phyloP scores from a whole-genome alignment of 2,329 filamentous ascomycete genomes.

The Xylariales sp. region DNA sequence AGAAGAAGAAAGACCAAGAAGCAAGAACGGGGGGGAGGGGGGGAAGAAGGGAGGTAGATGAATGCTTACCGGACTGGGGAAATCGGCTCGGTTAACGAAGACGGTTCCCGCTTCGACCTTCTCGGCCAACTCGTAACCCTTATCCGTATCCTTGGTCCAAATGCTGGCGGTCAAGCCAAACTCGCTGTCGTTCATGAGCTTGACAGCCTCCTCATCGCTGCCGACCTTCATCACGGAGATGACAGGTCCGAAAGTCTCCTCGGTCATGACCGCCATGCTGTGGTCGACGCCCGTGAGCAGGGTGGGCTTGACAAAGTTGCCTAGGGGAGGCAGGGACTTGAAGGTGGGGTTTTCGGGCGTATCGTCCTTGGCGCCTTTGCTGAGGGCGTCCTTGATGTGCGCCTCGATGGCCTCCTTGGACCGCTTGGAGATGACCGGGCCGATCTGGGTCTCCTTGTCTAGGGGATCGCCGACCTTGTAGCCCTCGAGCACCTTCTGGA shows the following conservation, averaged over 20 bases:
- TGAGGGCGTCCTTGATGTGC: constrained; percentile 78
- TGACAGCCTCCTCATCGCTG: constrained; percentile 74
- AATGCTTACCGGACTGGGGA: constrained; percentile 75
- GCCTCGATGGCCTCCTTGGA: constrained; percentile 71
- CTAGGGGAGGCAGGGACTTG: constrained; percentile 64
- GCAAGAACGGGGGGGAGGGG: too few species aligned
- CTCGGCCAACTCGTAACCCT: constrained; percentile 72
- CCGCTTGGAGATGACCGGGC: constrained; percentile 80
- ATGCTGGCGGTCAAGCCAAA: constrained; percentile 95
- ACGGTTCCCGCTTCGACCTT: constrained; percentile 89
- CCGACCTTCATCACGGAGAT: constrained; percentile 87
- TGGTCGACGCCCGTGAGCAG: constrained; percentile 77
- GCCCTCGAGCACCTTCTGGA: constrained; percentile 73
- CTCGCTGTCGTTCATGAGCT: constrained; percentile 89
- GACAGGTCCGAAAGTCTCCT: constrained; percentile 92
- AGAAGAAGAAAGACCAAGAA: too few species aligned
- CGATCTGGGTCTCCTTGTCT: constrained; percentile 73
- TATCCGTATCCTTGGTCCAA: constrained; percentile 84
- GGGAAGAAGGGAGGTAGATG: too few species aligned
- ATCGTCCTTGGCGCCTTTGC: constrained; percentile 76
- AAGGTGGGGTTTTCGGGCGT: constrained; percentile 83
- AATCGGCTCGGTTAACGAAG: constrained; percentile 94
- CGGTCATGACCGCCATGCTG: constrained; percentile 81
- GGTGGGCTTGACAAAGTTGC: constrained; percentile 86
- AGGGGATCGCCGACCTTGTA: constrained; percentile 89